phyloP scores from a whole-genome alignment of 2,329 filamentous ascomycete genomes.

The Dactylonectria macrodidyma region DNA sequence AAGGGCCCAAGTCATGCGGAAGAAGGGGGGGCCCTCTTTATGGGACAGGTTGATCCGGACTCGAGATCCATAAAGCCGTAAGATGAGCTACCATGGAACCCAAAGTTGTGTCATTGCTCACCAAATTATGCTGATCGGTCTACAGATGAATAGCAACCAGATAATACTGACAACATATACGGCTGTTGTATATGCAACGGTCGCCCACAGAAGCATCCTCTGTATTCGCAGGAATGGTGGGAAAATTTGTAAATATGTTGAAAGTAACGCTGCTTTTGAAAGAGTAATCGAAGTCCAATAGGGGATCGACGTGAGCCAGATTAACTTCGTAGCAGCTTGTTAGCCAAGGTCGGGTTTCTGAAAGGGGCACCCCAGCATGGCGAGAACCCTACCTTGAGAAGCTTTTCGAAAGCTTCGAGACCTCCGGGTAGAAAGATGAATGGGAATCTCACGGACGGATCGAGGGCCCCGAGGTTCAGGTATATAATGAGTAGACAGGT shows the following conservation, averaged over 20 bases:
- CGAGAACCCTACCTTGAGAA: neutral
- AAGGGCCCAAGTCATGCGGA: neutral
- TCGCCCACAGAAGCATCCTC: slow-evolving; percentile 28
- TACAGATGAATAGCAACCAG: slow-evolving; percentile 1
- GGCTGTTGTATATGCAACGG: slow-evolving; percentile 12
- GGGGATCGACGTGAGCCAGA: slow-evolving; percentile 2
- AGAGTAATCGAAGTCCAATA: slow-evolving; percentile 18
- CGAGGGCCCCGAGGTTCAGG: neutral
- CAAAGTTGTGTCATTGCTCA: neutral
- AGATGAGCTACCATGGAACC: neutral
- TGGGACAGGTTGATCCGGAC: neutral
- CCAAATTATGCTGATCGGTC: slow-evolving; percentile 21
- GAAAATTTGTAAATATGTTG: slow-evolving; percentile 15
- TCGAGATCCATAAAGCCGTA: neutral
- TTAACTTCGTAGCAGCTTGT: neutral
- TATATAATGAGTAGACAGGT: slow-evolving; percentile 4
- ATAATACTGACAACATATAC: neutral
- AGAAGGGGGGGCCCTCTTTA: neutral
- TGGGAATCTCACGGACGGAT: neutral
- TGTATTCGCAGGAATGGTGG: slow-evolving; percentile 30
- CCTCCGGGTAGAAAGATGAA: neutral
- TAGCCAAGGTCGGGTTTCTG: neutral
- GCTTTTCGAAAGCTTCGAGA: neutral
- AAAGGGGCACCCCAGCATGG: neutral
- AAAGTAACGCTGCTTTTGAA: slow-evolving; percentile 23